Conservation (phyloP, 1,284 basidiomycete species). For the Agroathelia rolfsii region DNA sequence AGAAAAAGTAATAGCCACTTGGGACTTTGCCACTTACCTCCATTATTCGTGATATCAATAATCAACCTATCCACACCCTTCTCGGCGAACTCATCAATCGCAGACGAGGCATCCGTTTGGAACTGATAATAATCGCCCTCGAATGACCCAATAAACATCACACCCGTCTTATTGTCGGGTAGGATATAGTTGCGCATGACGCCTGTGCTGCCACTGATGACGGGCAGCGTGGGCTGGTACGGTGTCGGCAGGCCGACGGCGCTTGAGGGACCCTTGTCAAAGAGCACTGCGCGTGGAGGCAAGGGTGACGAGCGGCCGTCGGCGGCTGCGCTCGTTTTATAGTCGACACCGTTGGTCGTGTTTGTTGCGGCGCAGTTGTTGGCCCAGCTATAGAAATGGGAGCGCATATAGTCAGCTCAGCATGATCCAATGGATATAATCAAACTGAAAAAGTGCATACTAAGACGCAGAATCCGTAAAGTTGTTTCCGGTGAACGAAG, state of each 20-base stretch:
- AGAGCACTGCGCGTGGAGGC: slow-evolving; percentile 16
- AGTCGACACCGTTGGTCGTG: slow-evolving; percentile 46
- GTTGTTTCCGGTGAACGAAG: slow-evolving; percentile 32
- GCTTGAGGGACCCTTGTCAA: slow-evolving; percentile 30
- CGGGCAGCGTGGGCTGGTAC: slow-evolving; percentile 38
- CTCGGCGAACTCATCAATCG: slow-evolving; percentile 35
- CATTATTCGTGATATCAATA: slow-evolving; percentile 54
- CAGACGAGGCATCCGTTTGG: slow-evolving; percentile 40
- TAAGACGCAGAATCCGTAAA: slow-evolving; percentile 46
- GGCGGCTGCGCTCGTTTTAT: no score
- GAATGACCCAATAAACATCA: slow-evolving; percentile 58
- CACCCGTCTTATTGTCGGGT: slow-evolving; percentile 50
- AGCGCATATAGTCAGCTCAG: slow-evolving; percentile 2
- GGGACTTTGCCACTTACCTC: no score
- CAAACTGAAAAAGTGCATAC: slow-evolving; percentile 30
- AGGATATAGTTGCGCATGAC: slow-evolving; percentile 52
- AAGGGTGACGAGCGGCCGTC: slow-evolving; percentile 10
- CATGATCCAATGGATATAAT: no score
- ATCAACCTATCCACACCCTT: slow-evolving; percentile 41
- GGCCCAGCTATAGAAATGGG: slow-evolving; percentile 34
- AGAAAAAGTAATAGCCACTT: slow-evolving; percentile 2
- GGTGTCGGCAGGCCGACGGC: slow-evolving; percentile 38
- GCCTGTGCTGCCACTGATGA: slow-evolving; percentile 36
- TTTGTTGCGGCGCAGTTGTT: slow-evolving; percentile 47
- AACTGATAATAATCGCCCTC: slow-evolving; percentile 40